Percentiles rank a stretch among this genome's conserved stretches.
phyloP scores from a whole-genome alignment of 108 stramenopile genomes.

The Ochromonas danica region DNA sequence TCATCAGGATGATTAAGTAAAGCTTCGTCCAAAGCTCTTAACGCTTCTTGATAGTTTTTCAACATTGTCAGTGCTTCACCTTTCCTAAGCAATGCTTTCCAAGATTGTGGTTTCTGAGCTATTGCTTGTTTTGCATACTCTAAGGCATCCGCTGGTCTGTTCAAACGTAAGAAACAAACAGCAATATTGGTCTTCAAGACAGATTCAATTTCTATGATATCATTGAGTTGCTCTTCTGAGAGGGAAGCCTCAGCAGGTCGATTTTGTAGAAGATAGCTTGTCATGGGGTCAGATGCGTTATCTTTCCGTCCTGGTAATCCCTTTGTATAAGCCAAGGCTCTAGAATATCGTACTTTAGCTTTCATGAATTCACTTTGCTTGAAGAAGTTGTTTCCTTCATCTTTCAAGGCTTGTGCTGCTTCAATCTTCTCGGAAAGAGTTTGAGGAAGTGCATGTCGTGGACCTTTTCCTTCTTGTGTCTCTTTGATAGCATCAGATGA shows the following conservation, averaged over 20 bases:
- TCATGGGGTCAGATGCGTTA: background rate
- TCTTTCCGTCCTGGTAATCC: background rate
- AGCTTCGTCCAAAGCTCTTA: background rate
- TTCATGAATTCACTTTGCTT: background rate
- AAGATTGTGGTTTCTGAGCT: background rate
- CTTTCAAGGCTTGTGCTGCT: background rate
- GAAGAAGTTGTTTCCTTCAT: background rate
- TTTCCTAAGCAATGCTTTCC: background rate
- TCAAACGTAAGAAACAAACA: background rate
- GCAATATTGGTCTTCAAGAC: background rate
- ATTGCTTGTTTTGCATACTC: background rate
- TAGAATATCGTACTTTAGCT: background rate
- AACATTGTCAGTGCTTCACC: background rate
- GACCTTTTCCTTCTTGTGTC: too few relatives aligned
- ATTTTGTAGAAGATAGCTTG: too few relatives aligned
- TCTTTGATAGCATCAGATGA: too few relatives aligned
- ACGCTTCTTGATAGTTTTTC: background rate
- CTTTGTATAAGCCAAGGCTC: background rate
- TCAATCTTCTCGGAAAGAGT: background rate
- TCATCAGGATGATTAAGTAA: background rate
- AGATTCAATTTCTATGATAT: background rate
- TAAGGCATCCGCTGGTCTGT: background rate
- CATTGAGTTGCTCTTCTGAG: background rate
- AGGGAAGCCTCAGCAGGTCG: background rate
- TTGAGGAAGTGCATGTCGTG: background rate